Base-by-base conservation (phyloP, 805 yeast species). In the Candida sonorensis region DNA sequence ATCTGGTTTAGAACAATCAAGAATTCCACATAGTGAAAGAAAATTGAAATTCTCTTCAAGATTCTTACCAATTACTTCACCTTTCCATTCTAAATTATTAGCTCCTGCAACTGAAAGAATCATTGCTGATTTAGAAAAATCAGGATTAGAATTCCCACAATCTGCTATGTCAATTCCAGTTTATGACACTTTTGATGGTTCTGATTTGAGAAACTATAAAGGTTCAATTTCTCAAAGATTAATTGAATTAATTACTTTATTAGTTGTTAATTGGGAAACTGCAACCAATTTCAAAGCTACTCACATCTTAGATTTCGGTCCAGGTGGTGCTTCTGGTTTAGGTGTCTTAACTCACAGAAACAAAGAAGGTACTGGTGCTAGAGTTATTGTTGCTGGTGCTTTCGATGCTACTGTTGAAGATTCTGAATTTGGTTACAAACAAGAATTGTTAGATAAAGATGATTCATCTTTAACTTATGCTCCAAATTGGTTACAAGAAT, bases 331-430 rank as follows among this genome's bases (percentile, higher is more conserved):
- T 23, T 84, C 97, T 27, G 99, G 98, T 51, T 70, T 92, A 46
- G 98, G 98, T 64, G 83, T 83, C 41, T 72, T 92, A 49, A 92
- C 98, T 36, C 96, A 87, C 64, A 81, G 95, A 65, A 92, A 90
- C 70, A 92, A 90, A 63, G 98, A 92, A 51, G 99, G 99, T 61
- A 86, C 97, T 32, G 99, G 99, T 62, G 82, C 83, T 30, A 82
- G 99, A 62, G 69, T 90, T 44, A 85, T 92, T 49, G 74, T 94
- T 47, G 97, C 94, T 32, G 97, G 97, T 59, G 79, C 92, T 41
- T 66, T 92, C 38, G 95, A 84, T 46, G 66, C 64, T 34, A 64
- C 70, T 29, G 64, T 72, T 28, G 62, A 67, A 27, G 85, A 81
- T 42, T 90, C 85, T 36, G 97, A 90, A 55, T 82, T 78, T 47